Evolutionary conservation across 140 eudicot genomes (phyloP).

Genomic region (Stevia rebaudiana): DNA sequence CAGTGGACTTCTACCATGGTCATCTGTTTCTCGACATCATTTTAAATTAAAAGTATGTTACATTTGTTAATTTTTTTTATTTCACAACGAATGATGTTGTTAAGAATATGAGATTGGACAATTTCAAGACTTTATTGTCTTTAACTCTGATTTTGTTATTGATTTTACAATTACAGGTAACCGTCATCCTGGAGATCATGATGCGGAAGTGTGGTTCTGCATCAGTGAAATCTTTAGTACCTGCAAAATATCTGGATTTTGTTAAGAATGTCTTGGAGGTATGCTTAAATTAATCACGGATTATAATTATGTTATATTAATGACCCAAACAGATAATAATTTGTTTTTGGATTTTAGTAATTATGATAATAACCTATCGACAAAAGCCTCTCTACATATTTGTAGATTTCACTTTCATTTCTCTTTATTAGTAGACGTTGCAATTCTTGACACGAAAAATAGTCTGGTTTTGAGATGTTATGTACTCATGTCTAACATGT

Average conservation of each 20-base stretch:
- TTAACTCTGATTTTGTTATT: slow-evolving; percentile 5
- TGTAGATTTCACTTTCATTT: neutral
- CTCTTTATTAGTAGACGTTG: neutral
- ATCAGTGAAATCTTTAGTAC: slow-evolving; percentile 51
- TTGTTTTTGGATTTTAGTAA: neutral
- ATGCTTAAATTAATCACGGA: neutral
- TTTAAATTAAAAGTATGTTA: slow-evolving; percentile 71
- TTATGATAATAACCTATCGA: neutral
- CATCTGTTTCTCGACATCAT: slow-evolving; percentile 90
- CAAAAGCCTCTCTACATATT: neutral
- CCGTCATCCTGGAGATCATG: slow-evolving; percentile 83
- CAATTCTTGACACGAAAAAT: neutral
- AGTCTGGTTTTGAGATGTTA: neutral
- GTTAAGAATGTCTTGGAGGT: slow-evolving; percentile 65
- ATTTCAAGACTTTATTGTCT: neutral
- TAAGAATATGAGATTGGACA: neutral
- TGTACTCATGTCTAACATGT: neutral
- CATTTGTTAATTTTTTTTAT: neutral
- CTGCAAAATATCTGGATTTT: slow-evolving; percentile 57
- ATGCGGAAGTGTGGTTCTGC: slow-evolving; percentile 84
- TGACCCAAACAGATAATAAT: neutral
- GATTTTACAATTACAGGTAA: slow-evolving; percentile 44
- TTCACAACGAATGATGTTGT: neutral
- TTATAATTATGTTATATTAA: neutral
- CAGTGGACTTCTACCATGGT: slow-evolving; percentile 76